Evolutionary conservation across 2,329 filamentous ascomycete species (phyloP).

Genomic region (Aspergillus aculeatus): DNA sequence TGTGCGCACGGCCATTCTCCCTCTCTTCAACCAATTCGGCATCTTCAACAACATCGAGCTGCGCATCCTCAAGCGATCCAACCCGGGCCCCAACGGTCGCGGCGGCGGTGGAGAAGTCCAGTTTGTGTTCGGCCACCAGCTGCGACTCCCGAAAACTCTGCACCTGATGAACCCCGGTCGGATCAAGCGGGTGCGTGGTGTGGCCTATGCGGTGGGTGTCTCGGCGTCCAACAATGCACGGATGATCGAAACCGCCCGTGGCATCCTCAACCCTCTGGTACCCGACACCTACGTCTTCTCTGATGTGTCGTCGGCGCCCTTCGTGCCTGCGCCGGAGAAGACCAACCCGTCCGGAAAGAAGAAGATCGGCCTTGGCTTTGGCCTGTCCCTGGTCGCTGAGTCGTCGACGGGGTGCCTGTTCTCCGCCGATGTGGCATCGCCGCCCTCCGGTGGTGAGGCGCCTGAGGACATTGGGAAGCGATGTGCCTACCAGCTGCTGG

Average conservation of each 20-base stretch:
- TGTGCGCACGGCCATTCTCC: conserved; percentile 87
- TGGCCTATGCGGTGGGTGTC: conserved; percentile 90
- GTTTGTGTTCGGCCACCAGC: conserved; percentile 87
- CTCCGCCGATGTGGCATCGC: conserved; percentile 76
- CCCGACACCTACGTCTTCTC: conserved; percentile 88
- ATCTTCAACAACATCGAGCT: conserved; percentile 85
- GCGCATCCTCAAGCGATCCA: conserved; percentile 75
- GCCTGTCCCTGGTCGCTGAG: conserved; percentile 85
- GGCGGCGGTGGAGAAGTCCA: conserved; percentile 93
- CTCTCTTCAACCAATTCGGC: conserved; percentile 85
- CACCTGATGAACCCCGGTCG: conserved; percentile 81
- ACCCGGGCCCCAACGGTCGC: conserved; percentile 69
- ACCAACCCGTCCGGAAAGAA: conserved; percentile 54
- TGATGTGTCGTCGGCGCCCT: conserved; percentile 60
- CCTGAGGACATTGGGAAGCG: conserved; percentile 87
- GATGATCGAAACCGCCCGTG: conserved; percentile 88
- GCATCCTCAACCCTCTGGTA: conserved; percentile 80
- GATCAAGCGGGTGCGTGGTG: conserved; percentile 84
- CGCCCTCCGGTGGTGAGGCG: conserved; percentile 74
- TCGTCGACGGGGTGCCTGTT: conserved; percentile 84
- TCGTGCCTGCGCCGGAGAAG: conserved; percentile 70
- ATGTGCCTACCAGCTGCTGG: conserved; percentile 85
- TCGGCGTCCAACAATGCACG: conserved; percentile 89
- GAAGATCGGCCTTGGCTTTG: conserved; percentile 83
- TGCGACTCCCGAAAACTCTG: conserved; percentile 88